Evolutionary conservation across 2,329 filamentous ascomycete genomes (phyloP).

Genomic region (Blastomyces parvus): DNA sequence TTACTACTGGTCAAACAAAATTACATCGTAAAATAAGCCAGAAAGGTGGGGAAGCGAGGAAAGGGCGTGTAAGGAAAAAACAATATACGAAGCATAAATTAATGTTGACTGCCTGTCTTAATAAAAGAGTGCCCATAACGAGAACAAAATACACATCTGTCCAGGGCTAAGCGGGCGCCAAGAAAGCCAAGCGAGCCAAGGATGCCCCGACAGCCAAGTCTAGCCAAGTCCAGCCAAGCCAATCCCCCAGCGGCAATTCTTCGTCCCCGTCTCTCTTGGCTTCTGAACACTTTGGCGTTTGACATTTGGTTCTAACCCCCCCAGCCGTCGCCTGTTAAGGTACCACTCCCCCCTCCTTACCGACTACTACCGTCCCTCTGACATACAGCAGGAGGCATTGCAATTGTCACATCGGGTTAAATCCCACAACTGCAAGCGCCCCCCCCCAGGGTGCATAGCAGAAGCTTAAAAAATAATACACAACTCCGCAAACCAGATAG

Average conservation of each 20-base stretch:
- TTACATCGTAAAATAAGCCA: not conserved
- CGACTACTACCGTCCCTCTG: not conserved
- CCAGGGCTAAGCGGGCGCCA: conserved; percentile 10
- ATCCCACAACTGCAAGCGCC: not conserved
- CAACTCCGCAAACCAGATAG: too few relatives aligned
- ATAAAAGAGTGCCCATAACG: too few relatives aligned
- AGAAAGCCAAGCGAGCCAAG: conserved; percentile 12
- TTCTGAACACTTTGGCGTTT: not conserved
- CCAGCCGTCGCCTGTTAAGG: not conserved
- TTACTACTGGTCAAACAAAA: too few relatives aligned
- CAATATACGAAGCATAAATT: not conserved
- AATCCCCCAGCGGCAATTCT: not conserved
- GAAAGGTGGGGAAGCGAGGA: not conserved
- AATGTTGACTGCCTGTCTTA: conserved; percentile 9
- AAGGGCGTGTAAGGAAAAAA: not conserved
- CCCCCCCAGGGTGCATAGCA: too few relatives aligned
- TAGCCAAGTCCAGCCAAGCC: conserved; percentile 12
- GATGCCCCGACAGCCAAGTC: conserved; percentile 14
- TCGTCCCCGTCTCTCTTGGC: not conserved
- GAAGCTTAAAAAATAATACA: not conserved
- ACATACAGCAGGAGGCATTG: not conserved
- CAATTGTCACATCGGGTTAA: not conserved
- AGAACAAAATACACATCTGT: too few relatives aligned
- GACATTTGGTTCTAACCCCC: not conserved
- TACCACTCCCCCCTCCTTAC: not conserved